Conservation (phyloP, 805 yeast genomes). For the Wickerhamomyces rabaulensis region DNA sequence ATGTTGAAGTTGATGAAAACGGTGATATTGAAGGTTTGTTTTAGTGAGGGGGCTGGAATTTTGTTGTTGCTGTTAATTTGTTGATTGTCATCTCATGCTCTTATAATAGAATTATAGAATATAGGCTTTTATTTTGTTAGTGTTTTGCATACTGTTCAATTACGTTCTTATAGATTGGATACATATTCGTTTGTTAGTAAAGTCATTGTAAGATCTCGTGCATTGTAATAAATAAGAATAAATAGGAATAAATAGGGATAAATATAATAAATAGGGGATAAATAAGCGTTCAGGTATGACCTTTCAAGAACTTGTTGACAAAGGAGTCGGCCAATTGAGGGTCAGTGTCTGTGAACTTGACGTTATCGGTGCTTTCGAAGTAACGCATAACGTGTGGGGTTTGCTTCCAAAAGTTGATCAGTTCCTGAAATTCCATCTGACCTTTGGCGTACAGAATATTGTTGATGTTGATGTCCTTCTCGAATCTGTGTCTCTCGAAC, state of each 20-base stretch:
- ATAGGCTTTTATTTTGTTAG: no score
- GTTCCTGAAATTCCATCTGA: conserved; percentile 87
- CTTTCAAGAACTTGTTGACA: conserved; percentile 69
- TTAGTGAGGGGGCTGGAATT: conserved; percentile 24
- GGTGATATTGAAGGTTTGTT: conserved; percentile 85
- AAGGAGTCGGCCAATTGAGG: conserved; percentile 47
- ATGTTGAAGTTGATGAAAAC: conserved; percentile 73
- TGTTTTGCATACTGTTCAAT: neutral
- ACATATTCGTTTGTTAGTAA: neutral
- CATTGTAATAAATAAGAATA: conserved; percentile 5
- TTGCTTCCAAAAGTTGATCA: conserved; percentile 88
- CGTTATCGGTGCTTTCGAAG: conserved; percentile 61
- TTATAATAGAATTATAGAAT: neutral
- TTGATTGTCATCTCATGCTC: neutral
- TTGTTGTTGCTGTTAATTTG: neutral
- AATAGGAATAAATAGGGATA: conserved; percentile 2
- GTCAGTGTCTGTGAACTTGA: conserved; percentile 37
- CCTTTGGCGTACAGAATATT: conserved; percentile 76
- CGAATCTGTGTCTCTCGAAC: conserved; percentile 79
- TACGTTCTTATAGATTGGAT: neutral
- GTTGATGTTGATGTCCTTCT: conserved; percentile 55
- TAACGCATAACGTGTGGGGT: conserved; percentile 78
- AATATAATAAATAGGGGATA: conserved; percentile 4
- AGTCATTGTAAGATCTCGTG: conserved; percentile 2
- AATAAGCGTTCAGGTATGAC: conserved; percentile 19